Percentiles rank a stretch among this genome's conserved stretches.
Evolutionary conservation across 1,284 basidiomycete species (phyloP).

Genomic region (Omphalotus olearius): DNA sequence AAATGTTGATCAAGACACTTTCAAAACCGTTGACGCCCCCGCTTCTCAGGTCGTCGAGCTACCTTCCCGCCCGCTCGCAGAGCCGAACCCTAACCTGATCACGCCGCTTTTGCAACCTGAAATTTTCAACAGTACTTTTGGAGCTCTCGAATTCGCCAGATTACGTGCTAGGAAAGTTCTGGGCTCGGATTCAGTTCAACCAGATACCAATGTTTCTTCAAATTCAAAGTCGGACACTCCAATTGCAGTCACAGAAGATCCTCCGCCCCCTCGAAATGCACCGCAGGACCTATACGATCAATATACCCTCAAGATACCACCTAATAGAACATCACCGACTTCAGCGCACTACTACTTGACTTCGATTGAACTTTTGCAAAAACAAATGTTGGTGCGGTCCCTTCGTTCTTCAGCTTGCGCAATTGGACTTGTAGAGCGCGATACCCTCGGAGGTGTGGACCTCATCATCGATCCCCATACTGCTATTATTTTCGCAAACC

Average conservation of each 20-base stretch:
- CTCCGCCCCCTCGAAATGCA: constrained; percentile 12
- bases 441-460: constrained; percentile 47
- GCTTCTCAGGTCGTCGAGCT: not conserved
- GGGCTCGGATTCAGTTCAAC: constrained; percentile 4
- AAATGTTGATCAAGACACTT: not conserved
- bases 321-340: constrained; percentile 26
- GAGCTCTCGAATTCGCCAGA: constrained; percentile 30
- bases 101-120: not conserved
- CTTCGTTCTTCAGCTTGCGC: constrained; percentile 40
- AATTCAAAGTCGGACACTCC: constrained; percentile 12
- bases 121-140: constrained; percentile 10
- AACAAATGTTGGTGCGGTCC: constrained; percentile 48
- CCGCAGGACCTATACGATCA: constrained; percentile 44
- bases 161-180: constrained; percentile 32
- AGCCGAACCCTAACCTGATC: not conserved
- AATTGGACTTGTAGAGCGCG: constrained; percentile 60
- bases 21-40: not conserved
- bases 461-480: constrained; percentile 55
- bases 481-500: constrained; percentile 50
- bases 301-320: constrained; percentile 44
- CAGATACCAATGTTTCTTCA: constrained; percentile 3
- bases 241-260: not conserved
- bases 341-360: constrained; percentile 62
- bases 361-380: constrained; percentile 64
- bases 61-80: not conserved